Conservation (phyloP, 495 filamentous ascomycete species). For the Aspergillus homomorphus region DNA sequence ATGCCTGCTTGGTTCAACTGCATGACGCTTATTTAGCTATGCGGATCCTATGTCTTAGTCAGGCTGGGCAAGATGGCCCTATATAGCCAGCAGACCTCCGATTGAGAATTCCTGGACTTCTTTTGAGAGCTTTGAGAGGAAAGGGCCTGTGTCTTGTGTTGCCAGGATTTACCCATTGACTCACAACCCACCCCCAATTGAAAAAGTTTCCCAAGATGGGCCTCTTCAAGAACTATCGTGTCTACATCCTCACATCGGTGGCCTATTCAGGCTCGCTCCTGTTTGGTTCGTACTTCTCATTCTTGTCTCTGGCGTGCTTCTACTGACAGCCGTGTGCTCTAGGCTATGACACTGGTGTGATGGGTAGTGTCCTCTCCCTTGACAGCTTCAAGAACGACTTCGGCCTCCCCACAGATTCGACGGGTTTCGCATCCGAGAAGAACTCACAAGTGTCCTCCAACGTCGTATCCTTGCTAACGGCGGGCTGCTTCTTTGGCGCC, state of each 20-base stretch:
- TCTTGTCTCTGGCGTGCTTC: not conserved
- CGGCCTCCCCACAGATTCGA: constrained; percentile 31
- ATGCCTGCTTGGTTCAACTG: not conserved
- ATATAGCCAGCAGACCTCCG: not conserved
- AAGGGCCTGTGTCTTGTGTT: constrained; percentile 2
- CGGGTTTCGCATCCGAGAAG: constrained; percentile 29
- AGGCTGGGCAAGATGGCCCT: not conserved
- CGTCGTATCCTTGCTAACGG: constrained; percentile 60
- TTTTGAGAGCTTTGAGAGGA: not conserved
- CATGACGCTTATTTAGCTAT: not conserved
- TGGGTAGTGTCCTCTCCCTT: constrained; percentile 55
- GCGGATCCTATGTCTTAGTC: not conserved
- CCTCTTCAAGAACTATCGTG: constrained; percentile 51
- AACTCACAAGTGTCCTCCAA: constrained; percentile 38
- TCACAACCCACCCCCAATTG: not conserved
- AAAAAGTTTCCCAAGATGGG: not conserved
- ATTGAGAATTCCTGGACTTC: not conserved
- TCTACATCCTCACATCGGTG: constrained; percentile 53
- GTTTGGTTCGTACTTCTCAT: constrained; percentile 38
- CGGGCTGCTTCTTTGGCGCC: constrained; percentile 67
- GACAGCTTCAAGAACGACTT: constrained; percentile 56
- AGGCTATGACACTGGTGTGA: constrained; percentile 58
- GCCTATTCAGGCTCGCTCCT: constrained; percentile 54
- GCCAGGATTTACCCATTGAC: constrained; percentile 1
- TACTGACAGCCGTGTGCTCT: not conserved